phyloP scores from a whole-genome alignment of 1,284 basidiomycete genomes.

The Cryptococcus sp. region DNA sequence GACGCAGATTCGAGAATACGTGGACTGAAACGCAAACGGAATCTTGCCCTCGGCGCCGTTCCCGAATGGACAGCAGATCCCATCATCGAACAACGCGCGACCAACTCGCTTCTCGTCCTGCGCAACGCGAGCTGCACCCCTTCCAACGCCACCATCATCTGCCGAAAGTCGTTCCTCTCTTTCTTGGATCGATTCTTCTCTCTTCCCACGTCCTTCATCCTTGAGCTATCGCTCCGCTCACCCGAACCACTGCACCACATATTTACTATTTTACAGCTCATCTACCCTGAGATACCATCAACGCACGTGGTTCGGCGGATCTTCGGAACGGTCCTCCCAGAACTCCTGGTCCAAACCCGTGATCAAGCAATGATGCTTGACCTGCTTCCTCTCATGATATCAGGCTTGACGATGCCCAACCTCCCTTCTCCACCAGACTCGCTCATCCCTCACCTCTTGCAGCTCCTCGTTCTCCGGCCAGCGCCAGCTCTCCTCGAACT shows the following conservation, averaged over 20 bases:
- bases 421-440: conserved; percentile 26
- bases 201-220: conserved; percentile 34
- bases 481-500: conserved; percentile 36
- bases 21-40: not conserved
- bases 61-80: conserved; percentile 36
- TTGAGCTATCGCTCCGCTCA: conserved; percentile 31
- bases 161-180: conserved; percentile 22
- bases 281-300: conserved; percentile 24
- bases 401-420: conserved; percentile 23
- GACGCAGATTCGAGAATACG: too few species aligned
- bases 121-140: conserved; percentile 40
- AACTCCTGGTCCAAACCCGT: conserved; percentile 36
- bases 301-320: conserved; percentile 8
- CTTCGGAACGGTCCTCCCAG: conserved; percentile 32
- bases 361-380: conserved; percentile 36
- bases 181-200: conserved; percentile 39
- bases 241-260: conserved; percentile 45
- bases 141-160: conserved; percentile 35
- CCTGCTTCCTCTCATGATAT: conserved; percentile 40
- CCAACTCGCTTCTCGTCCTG: conserved; percentile 39
- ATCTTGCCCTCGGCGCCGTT: conserved; percentile 27
- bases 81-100: conserved; percentile 31
- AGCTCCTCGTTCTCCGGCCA: conserved; percentile 35
- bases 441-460: conserved; percentile 40
- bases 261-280: conserved; percentile 35